Base-by-base conservation (phyloP, 2,329 filamentous ascomycete species). In the Triangularia verruculosa region DNA sequence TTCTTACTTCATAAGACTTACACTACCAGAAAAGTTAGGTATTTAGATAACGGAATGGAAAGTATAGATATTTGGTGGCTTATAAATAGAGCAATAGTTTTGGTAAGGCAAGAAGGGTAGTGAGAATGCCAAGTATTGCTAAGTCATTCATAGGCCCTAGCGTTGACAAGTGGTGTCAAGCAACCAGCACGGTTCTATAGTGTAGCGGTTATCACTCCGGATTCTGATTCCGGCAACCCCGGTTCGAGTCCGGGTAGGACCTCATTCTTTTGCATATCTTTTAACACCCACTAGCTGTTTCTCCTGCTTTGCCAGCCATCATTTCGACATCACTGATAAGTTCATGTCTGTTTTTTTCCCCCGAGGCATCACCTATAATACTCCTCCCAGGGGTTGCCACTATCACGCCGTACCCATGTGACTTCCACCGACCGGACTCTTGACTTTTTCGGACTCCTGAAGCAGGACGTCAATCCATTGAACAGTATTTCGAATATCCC, bases 121-220 rank as follows among this genome's bases (percentile, higher is more conserved):
- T 47, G n/a, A 17, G n/a, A n/a, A 47, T 47, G 39, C 39, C n/a
- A 47, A 47, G n/a, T 9, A 7, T 2, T 5, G 39, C n/a, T 47
- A 8, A 47, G n/a, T 47, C 39, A 47, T 47, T 47, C n/a, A 47
- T 47, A 20, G 1, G 5, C 4, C 4, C 39, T 17, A 20, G 2
- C 6, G 1, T 47, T 1, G n/a, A 4, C 4, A 0, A 8, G 8
- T 20, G 39, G n/a, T 20, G 39, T 20, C 39, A 47, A 47, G 39
- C 7, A 47, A 47, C 39, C n/a, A 47, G 13, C n/a, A 43, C 15
- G 56, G 56, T 58, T 58, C 32, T 58, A 22, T 58, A 58, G 56
- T 58, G 56, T 58, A 58, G 56, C 56, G 56, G 56, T 58, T 58
- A 58, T 58, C 56, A 58, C 56, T 58, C 56, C 56, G 56, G 56